Evolutionary conservation across 2,329 filamentous ascomycete species (phyloP).

Genomic region (Arthroderma sp.): DNA sequence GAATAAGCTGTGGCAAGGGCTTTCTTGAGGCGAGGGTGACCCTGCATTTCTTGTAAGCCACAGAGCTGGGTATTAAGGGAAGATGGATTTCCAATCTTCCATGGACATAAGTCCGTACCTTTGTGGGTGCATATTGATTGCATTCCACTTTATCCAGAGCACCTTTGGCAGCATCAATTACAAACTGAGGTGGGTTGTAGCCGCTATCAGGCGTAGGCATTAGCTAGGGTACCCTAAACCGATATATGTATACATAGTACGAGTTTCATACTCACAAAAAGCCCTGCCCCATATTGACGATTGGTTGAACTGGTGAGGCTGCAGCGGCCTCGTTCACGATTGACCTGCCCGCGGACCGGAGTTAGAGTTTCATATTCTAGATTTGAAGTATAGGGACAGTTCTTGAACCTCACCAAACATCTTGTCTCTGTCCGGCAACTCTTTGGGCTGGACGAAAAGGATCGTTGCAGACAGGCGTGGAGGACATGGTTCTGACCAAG

Average conservation of each 20-base stretch:
- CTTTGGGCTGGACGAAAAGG: slow-evolving; percentile 35
- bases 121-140: slow-evolving; percentile 97
- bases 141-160: slow-evolving; percentile 86
- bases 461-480: slow-evolving; percentile 24
- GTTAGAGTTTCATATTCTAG: neutral
- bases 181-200: slow-evolving; percentile 87
- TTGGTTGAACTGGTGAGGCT: slow-evolving; percentile 49
- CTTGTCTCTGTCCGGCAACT: slow-evolving; percentile 38
- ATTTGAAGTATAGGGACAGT: neutral
- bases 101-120: slow-evolving; percentile 31
- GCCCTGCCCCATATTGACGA: slow-evolving; percentile 58
- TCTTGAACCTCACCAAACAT: slow-evolving; percentile 31
- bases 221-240: neutral
- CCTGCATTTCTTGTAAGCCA: slow-evolving; percentile 29
- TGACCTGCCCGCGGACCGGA: slow-evolving; percentile 32
- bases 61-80: neutral
- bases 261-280: slow-evolving; percentile 33
- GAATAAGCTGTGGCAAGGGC: slow-evolving; percentile 88
- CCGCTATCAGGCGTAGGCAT: slow-evolving; percentile 35
- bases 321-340: slow-evolving; percentile 57
- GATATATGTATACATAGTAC: neutral
- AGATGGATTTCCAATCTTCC: neutral
- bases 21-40: slow-evolving; percentile 79
- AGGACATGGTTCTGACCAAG: slow-evolving; percentile 25
- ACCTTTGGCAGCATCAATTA: slow-evolving; percentile 78